A percentile compares a stretch with the other conserved stretches of the same genome.
Conservation (phyloP, 208 protist genomes). For the Leishmania gerbilli region DNA sequence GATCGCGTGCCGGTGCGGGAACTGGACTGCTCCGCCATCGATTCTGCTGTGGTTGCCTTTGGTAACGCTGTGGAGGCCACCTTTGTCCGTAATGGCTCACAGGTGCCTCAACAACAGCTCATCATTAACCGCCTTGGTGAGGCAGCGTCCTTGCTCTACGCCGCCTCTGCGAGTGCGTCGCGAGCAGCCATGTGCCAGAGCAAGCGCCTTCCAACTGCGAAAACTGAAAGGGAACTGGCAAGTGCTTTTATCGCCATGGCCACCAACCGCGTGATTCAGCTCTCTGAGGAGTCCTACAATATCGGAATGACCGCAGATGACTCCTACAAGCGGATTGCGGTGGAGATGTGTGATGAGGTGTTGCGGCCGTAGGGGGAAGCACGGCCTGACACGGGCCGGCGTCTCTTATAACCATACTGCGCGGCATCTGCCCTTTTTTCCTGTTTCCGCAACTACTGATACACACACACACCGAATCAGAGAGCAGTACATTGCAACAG, state of each 20-base stretch:
- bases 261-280: conserved; percentile 41
- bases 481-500: background rate
- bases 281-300: conserved; percentile 73
- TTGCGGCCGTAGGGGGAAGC: conserved; percentile 33
- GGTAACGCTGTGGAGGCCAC: conserved; percentile 76
- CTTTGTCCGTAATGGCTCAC: conserved; percentile 77
- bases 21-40: conserved; percentile 66
- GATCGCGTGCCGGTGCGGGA: conserved; percentile 76
- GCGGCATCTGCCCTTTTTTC: background rate
- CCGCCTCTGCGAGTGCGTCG: conserved; percentile 78
- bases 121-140: conserved; percentile 85
- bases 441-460: background rate
- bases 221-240: conserved; percentile 73
- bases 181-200: conserved; percentile 68
- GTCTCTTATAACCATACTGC: background rate
- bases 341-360: conserved; percentile 76
- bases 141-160: conserved; percentile 75
- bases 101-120: conserved; percentile 74
- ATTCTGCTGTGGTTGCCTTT: conserved; percentile 80
- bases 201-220: conserved; percentile 71
- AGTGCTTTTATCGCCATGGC: conserved; percentile 66
- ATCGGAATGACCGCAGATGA: conserved; percentile 84
- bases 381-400: background rate
- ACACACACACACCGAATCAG: background rate
- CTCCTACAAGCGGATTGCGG: conserved; percentile 79